Evolutionary conservation across 2,329 filamentous ascomycete species (phyloP), one percentile per base, ranked within the genome.

Genomic region (Curvularia spicifera): DNA sequence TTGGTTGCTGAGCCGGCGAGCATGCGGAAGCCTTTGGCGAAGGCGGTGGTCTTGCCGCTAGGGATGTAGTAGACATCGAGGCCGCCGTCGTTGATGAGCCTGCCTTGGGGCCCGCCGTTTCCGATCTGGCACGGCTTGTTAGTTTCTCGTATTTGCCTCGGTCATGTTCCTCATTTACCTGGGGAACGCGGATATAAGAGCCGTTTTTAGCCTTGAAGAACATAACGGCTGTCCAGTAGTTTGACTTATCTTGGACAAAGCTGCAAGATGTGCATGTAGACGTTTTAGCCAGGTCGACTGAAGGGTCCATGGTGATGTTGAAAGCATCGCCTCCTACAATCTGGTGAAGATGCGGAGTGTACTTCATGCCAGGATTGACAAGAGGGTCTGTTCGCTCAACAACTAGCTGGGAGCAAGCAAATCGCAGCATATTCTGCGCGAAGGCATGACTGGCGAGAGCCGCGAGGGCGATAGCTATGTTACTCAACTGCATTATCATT

Each of bases 151-250:
- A 0, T 4, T n/a, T 20, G 10, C 24, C 18, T 20, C n/a, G 13
- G 2, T 13, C 33, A 15, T 35, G 13, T 4, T 4, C 15, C 12
- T 7, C 29, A 18, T 45, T 22, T 53, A 66, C 64, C 57, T 73
- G 71, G 7, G 67, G 71, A 15, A 73, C 71, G 15, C 70, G 68
- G 18, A 64, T 71, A 58, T 73, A 75, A 1, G 64, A 58, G 35
- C 72, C 72, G 52, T 74, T 73, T 66, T 73, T 74, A 37, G 66
- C 61, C 53, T 75, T 69, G 67, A 74, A 75, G 67, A 75, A 75
- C 72, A 75, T 75, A 45, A 75, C 72, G 1, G 72, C 72, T 5
- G 72, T 75, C 72, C 72, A 75, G 60, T 75, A 75, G 53, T 74
- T 75, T 1, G 70, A 72, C 62, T 71, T 72, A 37, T 75, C 72